A percentile compares a stretch with the other conserved stretches of the same genome.
Conservation (phyloP, 805 yeast species). For the Lachancea fermentati region DNA sequence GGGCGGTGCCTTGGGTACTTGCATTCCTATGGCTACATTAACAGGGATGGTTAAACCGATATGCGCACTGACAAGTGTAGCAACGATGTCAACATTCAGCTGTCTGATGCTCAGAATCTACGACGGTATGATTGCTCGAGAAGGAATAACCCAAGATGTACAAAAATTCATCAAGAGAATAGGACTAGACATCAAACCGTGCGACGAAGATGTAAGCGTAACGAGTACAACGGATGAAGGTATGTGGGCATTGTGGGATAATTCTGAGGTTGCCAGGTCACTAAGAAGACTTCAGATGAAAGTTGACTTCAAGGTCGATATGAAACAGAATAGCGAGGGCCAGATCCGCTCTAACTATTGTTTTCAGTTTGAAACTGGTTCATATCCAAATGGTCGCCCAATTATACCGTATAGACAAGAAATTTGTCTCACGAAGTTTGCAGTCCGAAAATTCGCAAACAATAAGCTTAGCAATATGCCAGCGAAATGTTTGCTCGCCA, state of each 20-base stretch:
- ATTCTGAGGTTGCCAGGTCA: not conserved
- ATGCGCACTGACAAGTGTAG: slow-evolving; percentile 6
- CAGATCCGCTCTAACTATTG: slow-evolving; percentile 4
- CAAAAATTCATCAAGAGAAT: slow-evolving; percentile 1
- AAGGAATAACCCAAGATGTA: slow-evolving; percentile 1
- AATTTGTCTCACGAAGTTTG: slow-evolving; percentile 2
- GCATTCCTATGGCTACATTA: slow-evolving; percentile 5
- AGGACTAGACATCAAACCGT: slow-evolving; percentile 2
- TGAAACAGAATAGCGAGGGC: not conserved
- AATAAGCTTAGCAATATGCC: slow-evolving; percentile 1
- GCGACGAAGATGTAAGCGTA: not conserved
- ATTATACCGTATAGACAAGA: not conserved
- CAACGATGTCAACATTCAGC: slow-evolving; percentile 4
- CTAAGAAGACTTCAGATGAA: not conserved
- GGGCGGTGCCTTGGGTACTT: slow-evolving; percentile 5
- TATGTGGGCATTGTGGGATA: slow-evolving; percentile 4
- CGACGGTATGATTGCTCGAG: slow-evolving; percentile 6
- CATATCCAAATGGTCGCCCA: not conserved
- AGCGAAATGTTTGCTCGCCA: slow-evolving; percentile 1
- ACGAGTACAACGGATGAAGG: not conserved
- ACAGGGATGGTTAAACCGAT: slow-evolving; percentile 6
- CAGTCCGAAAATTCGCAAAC: not conserved
- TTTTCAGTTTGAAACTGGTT: slow-evolving; percentile 1
- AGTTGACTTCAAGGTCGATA: slow-evolving; percentile 1
- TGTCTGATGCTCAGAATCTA: slow-evolving; percentile 3